These are phyloP conservation scores for Dipodascus geniculatus DNA, from an alignment of 805 yeast species.

Conservation along the genomic window DNA sequence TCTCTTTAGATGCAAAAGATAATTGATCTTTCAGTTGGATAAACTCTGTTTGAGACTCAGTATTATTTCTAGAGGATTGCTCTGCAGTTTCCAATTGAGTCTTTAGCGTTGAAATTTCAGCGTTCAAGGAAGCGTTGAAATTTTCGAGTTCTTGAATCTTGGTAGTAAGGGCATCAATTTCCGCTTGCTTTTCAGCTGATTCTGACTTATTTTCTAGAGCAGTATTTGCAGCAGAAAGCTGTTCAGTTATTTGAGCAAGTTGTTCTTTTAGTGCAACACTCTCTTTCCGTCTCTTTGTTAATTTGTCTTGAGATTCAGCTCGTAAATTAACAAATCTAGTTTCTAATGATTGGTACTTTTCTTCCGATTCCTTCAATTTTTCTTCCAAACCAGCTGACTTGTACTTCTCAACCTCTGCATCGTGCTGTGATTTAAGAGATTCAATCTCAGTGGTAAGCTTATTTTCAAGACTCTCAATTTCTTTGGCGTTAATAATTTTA, in stretches of 20 bases:
- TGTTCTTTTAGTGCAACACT: constrained; percentile 7
- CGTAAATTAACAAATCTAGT: constrained; percentile 12
- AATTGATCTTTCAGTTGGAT: not conserved
- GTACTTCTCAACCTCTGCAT: constrained; percentile 9
- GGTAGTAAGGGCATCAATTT: not conserved
- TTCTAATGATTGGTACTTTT: constrained; percentile 6
- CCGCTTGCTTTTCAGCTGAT: not conserved
- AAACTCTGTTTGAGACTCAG: not conserved
- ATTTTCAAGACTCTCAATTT: constrained; percentile 30
- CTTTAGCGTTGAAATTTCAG: not conserved
- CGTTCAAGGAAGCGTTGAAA: not conserved
- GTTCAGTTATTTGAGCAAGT: constrained; percentile 5
- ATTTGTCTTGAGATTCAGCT: constrained; percentile 20
- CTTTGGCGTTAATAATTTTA: constrained; percentile 23
- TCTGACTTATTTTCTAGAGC: constrained; percentile 26
- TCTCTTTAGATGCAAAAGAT: not conserved
- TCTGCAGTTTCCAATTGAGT: not conserved
- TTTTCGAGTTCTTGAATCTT: not conserved
- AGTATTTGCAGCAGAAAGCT: constrained; percentile 30
- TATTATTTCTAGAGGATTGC: not conserved
- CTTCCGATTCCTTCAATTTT: constrained; percentile 16
- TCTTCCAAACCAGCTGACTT: constrained; percentile 37
- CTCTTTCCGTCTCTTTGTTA: constrained; percentile 13
- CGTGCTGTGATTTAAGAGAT: constrained; percentile 36
- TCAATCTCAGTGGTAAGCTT: constrained; percentile 39